phyloP scores from a whole-genome alignment of 352 stramenopile genomes.

The Phytophthora foliorum region DNA sequence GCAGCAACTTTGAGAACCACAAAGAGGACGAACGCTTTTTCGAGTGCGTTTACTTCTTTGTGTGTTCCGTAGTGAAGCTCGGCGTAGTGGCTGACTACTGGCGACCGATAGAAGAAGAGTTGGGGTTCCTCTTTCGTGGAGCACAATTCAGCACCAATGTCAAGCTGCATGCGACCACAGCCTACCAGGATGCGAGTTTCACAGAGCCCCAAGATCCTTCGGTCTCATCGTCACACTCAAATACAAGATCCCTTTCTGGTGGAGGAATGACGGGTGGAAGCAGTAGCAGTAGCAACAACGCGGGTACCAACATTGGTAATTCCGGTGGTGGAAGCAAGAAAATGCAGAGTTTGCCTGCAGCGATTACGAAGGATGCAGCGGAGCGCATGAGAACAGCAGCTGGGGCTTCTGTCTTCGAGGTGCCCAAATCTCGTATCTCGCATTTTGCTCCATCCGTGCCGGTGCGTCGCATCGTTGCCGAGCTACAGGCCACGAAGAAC shows the following conservation, averaged over 20 bases:
- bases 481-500: slow-evolving; percentile 71
- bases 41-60: slow-evolving; percentile 85
- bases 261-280: slow-evolving; percentile 5
- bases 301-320: not conserved
- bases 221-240: slow-evolving; percentile 13
- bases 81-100: slow-evolving; percentile 64
- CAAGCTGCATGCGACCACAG: slow-evolving; percentile 49
- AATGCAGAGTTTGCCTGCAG: slow-evolving; percentile 56
- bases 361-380: slow-evolving; percentile 28
- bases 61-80: slow-evolving; percentile 78
- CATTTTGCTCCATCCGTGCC: slow-evolving; percentile 73
- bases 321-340: slow-evolving; percentile 36
- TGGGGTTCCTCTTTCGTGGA: slow-evolving; percentile 80
- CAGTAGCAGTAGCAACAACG: slow-evolving; percentile 35
- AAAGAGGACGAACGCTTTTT: slow-evolving; percentile 88
- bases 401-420: slow-evolving; percentile 39
- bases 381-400: slow-evolving; percentile 11
- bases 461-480: slow-evolving; percentile 70
- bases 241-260: slow-evolving; percentile 21
- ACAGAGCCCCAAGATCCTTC: slow-evolving; percentile 31
- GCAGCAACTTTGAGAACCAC: slow-evolving; percentile 87
- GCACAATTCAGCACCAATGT: slow-evolving; percentile 77
- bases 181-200: slow-evolving; percentile 24
- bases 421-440: slow-evolving; percentile 62
- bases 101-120: slow-evolving; percentile 69